phyloP scores from a whole-genome alignment of 192 early-diverging fungal genomes.

The Kappamyces sp. region DNA sequence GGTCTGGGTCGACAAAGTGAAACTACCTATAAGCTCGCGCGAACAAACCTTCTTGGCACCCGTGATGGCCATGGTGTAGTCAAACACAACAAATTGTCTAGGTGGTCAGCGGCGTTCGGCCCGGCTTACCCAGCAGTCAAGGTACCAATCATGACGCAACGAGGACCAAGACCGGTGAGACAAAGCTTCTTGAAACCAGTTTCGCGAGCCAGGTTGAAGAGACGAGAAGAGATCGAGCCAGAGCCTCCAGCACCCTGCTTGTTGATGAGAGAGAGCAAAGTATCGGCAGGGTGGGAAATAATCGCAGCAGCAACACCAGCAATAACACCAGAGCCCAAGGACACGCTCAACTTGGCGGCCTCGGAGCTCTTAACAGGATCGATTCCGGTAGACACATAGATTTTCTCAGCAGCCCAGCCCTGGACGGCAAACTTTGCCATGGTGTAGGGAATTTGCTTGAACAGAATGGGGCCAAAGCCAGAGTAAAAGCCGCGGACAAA shows the following conservation, averaged over 20 bases:
- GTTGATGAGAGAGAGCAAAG: constrained; percentile 67
- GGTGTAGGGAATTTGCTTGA: constrained; percentile 76
- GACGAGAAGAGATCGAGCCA: constrained; percentile 41
- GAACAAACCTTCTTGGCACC: constrained; percentile 27
- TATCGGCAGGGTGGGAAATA: constrained; percentile 65
- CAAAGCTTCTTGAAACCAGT: constrained; percentile 53
- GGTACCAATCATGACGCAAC: constrained; percentile 64
- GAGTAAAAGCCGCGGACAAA: constrained; percentile 64
- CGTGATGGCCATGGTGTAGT: constrained; percentile 27
- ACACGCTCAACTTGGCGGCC: constrained; percentile 41
- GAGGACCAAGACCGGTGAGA: constrained; percentile 53
- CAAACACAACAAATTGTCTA: constrained; percentile 34
- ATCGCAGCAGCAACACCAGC: constrained; percentile 63
- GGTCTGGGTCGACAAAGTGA: constrained; percentile 33
- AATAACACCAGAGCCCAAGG: constrained; percentile 54
- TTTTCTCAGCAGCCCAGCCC: constrained; percentile 46
- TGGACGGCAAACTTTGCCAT: constrained; percentile 74
- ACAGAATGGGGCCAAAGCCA: constrained; percentile 69
- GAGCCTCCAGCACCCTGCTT: constrained; percentile 59
- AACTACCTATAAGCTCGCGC: too few relatives aligned
- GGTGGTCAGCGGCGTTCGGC: too few relatives aligned
- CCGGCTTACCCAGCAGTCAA: constrained; percentile 60
- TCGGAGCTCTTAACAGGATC: constrained; percentile 40
- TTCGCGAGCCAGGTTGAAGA: constrained; percentile 43
- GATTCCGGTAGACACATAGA: constrained; percentile 37